Percentiles rank a stretch among this genome's conserved stretches.
phyloP scores from a whole-genome alignment of 2,329 filamentous ascomycete species.

The Phyllosticta paracitricarpa region DNA sequence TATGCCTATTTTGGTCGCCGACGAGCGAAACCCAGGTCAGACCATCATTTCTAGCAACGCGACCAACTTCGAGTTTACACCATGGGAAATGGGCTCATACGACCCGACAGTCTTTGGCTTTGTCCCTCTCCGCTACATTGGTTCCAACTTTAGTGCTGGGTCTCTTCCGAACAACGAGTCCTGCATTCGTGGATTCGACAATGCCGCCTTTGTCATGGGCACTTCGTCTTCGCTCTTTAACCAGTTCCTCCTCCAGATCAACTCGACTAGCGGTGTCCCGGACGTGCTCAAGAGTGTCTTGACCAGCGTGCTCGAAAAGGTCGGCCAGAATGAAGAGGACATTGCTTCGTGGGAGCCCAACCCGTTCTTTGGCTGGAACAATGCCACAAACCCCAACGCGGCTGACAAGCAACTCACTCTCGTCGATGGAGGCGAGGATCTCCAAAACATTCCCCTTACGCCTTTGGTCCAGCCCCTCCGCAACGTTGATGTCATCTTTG shows the following conservation, averaged over 20 bases:
- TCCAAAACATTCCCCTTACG: slow-evolving; percentile 70
- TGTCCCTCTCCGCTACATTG: slow-evolving; percentile 59
- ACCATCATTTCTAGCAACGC: slow-evolving; percentile 56
- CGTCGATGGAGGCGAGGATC: slow-evolving; percentile 69
- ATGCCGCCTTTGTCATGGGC: slow-evolving; percentile 73
- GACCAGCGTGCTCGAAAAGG: slow-evolving; percentile 38
- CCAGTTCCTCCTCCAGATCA: slow-evolving; percentile 56
- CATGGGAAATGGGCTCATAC: slow-evolving; percentile 68
- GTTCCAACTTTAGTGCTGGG: slow-evolving; percentile 61
- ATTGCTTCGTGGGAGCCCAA: slow-evolving; percentile 68
- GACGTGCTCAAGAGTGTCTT: slow-evolving; percentile 44
- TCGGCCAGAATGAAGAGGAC: slow-evolving; percentile 54
- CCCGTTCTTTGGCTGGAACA: slow-evolving; percentile 61
- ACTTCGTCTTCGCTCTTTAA: slow-evolving; percentile 83
- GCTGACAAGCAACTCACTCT: slow-evolving; percentile 49
- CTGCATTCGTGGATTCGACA: slow-evolving; percentile 75
- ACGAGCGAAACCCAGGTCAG: slow-evolving; percentile 55
- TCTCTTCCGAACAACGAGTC: slow-evolving; percentile 42
- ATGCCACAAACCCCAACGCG: slow-evolving; percentile 48
- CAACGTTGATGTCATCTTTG: slow-evolving; percentile 69
- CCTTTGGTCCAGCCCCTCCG: slow-evolving; percentile 67
- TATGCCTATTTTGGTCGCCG: slow-evolving; percentile 63
- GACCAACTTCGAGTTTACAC: slow-evolving; percentile 69
- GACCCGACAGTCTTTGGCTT: slow-evolving; percentile 66
- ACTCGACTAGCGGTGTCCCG: slow-evolving; percentile 41